phyloP scores from a whole-genome alignment of 495 filamentous ascomycete genomes.

The Talaromyces adpressus region DNA sequence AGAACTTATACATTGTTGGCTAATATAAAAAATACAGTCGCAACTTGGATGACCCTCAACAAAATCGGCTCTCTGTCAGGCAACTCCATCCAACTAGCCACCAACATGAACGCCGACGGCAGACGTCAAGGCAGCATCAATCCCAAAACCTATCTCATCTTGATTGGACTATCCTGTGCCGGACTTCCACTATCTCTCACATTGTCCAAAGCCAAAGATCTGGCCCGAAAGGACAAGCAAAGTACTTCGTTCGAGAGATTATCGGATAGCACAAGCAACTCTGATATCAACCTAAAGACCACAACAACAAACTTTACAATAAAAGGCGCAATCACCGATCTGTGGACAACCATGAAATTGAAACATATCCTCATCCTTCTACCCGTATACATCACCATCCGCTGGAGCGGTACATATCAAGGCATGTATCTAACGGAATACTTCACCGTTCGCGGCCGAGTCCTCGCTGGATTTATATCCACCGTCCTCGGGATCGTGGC shows the following conservation, averaged over 20 bases:
- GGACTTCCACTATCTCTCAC: slow-evolving; percentile 46
- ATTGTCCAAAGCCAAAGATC: slow-evolving; percentile 40
- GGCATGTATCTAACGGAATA: slow-evolving; percentile 55
- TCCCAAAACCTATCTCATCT: slow-evolving; percentile 45
- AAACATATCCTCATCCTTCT: slow-evolving; percentile 46
- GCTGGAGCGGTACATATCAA: slow-evolving; percentile 49
- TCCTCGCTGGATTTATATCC: slow-evolving; percentile 40
- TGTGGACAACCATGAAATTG: slow-evolving; percentile 37
- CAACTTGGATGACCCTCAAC: slow-evolving; percentile 51
- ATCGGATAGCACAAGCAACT: no score
- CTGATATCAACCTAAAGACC: no score
- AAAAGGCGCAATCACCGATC: slow-evolving; percentile 35
- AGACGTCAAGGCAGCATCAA: slow-evolving; percentile 45
- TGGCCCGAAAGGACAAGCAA: slow-evolving; percentile 27
- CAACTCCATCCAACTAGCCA: slow-evolving; percentile 46
- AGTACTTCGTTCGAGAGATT: no score
- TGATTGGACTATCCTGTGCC: slow-evolving; percentile 46
- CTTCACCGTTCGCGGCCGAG: slow-evolving; percentile 48
- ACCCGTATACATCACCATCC: slow-evolving; percentile 46
- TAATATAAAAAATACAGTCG: slow-evolving; percentile 16
- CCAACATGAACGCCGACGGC: slow-evolving; percentile 35
- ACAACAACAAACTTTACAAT: slow-evolving; percentile 32
- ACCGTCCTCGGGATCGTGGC: slow-evolving; percentile 40
- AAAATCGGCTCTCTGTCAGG: slow-evolving; percentile 51
- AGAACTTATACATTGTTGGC: not conserved